These are phyloP conservation scores for Chlorella sp. DNA, from an alignment of 139 green algal genomes.

Conservation along the genomic window DNA sequence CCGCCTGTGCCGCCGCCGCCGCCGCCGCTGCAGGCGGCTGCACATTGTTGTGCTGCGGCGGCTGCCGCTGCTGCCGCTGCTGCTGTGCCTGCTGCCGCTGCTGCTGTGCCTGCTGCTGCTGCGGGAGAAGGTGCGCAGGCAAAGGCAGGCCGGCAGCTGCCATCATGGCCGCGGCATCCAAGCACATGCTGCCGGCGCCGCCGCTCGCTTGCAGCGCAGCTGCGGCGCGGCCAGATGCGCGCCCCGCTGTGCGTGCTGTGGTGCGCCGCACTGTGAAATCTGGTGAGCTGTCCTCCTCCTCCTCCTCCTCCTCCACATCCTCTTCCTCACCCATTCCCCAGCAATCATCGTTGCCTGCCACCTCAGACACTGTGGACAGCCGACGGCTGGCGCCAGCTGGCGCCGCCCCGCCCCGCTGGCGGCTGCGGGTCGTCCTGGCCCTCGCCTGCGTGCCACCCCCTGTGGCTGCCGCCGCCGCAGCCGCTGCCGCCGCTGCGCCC, in stretches of 20 bases:
- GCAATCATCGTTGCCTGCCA: neutral
- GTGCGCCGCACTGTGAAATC: slow-evolving; percentile 24
- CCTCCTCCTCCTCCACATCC: neutral
- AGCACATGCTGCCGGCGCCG: neutral
- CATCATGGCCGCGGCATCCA: neutral
- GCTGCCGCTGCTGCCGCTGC: neutral
- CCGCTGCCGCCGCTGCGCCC: neutral
- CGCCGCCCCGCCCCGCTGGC: neutral
- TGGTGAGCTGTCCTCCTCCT: neutral
- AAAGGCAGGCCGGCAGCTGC: neutral
- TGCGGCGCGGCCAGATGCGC: neutral
- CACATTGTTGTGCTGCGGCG: slow-evolving; percentile 27
- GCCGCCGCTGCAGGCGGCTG: neutral
- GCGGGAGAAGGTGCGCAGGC: neutral
- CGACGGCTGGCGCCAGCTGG: neutral
- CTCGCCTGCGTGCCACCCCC: neutral
- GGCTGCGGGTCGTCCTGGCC: neutral
- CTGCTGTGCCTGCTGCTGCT: slow-evolving; percentile 1
- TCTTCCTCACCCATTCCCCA: neutral
- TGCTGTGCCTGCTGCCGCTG: slow-evolving; percentile 7
- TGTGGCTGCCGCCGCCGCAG: neutral
- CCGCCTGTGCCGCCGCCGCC: neutral
- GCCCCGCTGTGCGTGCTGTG: slow-evolving; percentile 19
- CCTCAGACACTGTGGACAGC: slow-evolving; percentile 21
- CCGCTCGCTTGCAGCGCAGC: neutral